phyloP scores from a whole-genome alignment of 2,329 filamentous ascomycete genomes.

The Shiraia bambusicola region DNA sequence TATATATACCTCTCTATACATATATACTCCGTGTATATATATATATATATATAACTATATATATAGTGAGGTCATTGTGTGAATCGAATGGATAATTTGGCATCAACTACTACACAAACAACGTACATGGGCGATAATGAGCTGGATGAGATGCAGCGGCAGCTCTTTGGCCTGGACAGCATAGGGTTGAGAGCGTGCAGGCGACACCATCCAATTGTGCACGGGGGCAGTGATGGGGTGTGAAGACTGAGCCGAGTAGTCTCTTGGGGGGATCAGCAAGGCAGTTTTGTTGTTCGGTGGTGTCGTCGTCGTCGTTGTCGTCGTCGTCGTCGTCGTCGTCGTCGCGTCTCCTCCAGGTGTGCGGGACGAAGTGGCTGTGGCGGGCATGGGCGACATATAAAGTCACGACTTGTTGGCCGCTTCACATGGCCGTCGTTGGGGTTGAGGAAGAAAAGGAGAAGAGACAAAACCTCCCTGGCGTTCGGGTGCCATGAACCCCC shows the following conservation, averaged over 20 bases:
- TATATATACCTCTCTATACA: too few species aligned
- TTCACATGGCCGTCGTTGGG: too few species aligned
- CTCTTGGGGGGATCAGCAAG: not conserved
- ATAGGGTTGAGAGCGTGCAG: constrained; percentile 33
- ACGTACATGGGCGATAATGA: constrained; percentile 58
- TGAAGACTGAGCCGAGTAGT: too few species aligned
- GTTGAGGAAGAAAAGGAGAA: too few species aligned
- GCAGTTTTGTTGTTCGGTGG: not conserved
- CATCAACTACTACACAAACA: too few species aligned
- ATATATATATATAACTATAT: too few species aligned
- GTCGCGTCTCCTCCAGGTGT: too few species aligned
- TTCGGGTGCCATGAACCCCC: too few species aligned
- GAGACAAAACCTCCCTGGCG: too few species aligned
- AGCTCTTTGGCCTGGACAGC: constrained; percentile 44
- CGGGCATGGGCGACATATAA: constrained; percentile 23
- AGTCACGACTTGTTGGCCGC: constrained; percentile 6
- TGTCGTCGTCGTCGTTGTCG: constrained; percentile 12
- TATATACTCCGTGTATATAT: too few species aligned
- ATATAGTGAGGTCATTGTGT: not conserved
- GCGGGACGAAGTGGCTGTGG: constrained; percentile 12
- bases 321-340: too few species aligned
- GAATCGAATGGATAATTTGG: too few species aligned
- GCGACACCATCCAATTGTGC: constrained; percentile 37
- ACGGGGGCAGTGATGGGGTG: constrained; percentile 33
- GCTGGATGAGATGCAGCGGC: constrained; percentile 60